Conservation (phyloP, 2,329 filamentous ascomycete species). For the Beauveria rudraprayagi region DNA sequence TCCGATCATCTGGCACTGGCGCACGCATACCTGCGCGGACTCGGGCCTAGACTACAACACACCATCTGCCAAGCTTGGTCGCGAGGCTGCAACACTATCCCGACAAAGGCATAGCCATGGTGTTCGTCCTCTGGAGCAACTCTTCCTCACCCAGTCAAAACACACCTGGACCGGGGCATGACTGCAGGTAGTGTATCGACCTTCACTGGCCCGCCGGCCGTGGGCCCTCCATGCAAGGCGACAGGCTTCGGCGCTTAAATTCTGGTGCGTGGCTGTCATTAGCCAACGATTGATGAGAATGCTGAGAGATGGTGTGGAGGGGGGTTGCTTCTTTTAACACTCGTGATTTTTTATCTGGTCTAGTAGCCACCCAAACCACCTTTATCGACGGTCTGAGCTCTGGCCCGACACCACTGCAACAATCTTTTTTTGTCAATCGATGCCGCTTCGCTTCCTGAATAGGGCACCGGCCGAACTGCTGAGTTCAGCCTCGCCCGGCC, state of each 20-base stretch:
- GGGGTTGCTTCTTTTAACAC: background rate
- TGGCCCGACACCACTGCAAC: background rate
- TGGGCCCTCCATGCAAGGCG: conserved; percentile 39
- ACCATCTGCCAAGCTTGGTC: background rate
- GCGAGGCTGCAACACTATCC: conserved; percentile 5
- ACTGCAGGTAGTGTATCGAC: background rate
- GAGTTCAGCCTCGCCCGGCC: background rate
- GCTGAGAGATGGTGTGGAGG: conserved; percentile 3
- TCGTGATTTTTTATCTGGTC: background rate
- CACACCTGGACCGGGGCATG: background rate
- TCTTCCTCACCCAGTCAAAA: background rate
- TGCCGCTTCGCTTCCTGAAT: background rate
- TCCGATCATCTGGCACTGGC: background rate
- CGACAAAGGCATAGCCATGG: background rate
- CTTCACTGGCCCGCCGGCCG: conserved; percentile 11
- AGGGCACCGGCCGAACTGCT: background rate
- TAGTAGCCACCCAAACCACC: background rate
- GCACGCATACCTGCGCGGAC: conserved; percentile 3
- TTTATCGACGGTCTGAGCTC: background rate
- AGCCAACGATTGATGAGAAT: conserved; percentile 20
- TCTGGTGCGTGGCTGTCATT: conserved; percentile 33
- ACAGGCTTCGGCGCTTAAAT: conserved; percentile 51
- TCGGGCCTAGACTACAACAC: background rate
- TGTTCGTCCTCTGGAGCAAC: background rate
- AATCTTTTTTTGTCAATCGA: background rate